Percentiles rank a stretch among this genome's conserved stretches.
These are phyloP conservation scores for Corchorus olitorius DNA, from an alignment of 345 rosid genomes.

Conservation along the genomic window DNA sequence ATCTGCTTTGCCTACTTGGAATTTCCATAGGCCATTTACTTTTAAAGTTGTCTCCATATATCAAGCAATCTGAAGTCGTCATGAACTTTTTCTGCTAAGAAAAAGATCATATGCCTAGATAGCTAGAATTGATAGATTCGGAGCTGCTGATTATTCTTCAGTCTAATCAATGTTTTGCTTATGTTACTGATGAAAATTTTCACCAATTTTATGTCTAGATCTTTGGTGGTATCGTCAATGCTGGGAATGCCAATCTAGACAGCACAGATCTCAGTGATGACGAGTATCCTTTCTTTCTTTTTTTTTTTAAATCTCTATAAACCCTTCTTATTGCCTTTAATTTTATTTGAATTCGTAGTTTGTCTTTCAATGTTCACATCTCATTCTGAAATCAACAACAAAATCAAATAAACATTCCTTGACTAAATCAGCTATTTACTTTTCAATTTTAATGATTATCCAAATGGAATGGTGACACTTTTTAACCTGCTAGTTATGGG, in stretches of 20 bases:
- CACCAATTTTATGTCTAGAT: conserved; percentile 40
- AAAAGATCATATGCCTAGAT: background rate
- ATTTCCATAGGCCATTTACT: background rate
- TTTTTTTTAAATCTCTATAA: background rate
- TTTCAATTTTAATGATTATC: conserved; percentile 94
- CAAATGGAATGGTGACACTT: conserved; percentile 97
- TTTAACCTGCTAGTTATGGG: conserved; percentile 90
- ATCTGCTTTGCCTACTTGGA: conserved; percentile 2
- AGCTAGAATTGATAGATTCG: conserved; percentile 2
- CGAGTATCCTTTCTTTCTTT: conserved; percentile 71
- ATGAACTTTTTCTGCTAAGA: conserved; percentile 2
- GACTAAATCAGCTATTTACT: conserved; percentile 70
- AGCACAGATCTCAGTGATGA: conserved; percentile 62
- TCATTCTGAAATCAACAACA: background rate
- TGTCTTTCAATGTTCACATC: background rate
- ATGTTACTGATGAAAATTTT: conserved; percentile 9
- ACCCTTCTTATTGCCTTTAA: conserved; percentile 3
- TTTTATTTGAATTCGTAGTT: background rate
- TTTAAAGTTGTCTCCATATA: background rate
- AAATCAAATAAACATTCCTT: conserved; percentile 34
- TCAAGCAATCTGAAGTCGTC: background rate
- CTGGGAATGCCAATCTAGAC: conserved; percentile 68
- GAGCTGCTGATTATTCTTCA: conserved; percentile 12
- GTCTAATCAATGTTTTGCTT: background rate
- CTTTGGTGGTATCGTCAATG: conserved; percentile 92